Conservation (phyloP, 208 protist genomes). For the Wallacemonas sp. region DNA sequence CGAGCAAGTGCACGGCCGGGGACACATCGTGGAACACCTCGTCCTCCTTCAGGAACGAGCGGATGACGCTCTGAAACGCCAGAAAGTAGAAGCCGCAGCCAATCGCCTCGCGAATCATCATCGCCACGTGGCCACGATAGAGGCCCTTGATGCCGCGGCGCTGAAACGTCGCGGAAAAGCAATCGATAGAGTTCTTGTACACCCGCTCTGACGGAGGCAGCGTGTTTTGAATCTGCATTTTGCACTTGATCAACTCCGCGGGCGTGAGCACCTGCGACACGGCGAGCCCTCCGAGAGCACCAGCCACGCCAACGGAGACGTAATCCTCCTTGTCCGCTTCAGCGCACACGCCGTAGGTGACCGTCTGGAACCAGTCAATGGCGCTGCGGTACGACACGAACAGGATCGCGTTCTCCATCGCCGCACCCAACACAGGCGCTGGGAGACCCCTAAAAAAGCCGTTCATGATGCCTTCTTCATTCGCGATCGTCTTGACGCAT, state of each 20-base stretch:
- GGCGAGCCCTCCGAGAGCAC: slow-evolving; percentile 67
- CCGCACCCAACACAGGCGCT: slow-evolving; percentile 80
- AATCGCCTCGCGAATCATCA: slow-evolving; percentile 84
- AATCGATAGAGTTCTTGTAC: slow-evolving; percentile 86
- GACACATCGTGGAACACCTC: slow-evolving; percentile 77
- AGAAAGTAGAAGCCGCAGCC: slow-evolving; percentile 89
- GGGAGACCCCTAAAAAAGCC: slow-evolving; percentile 91
- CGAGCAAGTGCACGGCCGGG: slow-evolving; percentile 74
- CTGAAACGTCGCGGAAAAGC: slow-evolving; percentile 61
- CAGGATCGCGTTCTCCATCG: slow-evolving; percentile 81
- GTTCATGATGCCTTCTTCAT: slow-evolving; percentile 79
- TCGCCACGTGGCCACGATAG: slow-evolving; percentile 87
- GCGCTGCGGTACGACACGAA: slow-evolving; percentile 75
- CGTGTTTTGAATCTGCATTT: slow-evolving; percentile 93
- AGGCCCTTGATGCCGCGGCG: slow-evolving; percentile 71
- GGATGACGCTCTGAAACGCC: slow-evolving; percentile 79
- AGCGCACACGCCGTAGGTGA: slow-evolving; percentile 42
- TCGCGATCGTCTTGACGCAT: slow-evolving; percentile 72
- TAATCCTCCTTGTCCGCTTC: slow-evolving; percentile 74
- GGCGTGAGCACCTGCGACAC: slow-evolving; percentile 88
- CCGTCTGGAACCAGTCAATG: slow-evolving; percentile 52
- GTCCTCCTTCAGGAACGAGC: slow-evolving; percentile 58
- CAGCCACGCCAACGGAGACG: slow-evolving; percentile 53
- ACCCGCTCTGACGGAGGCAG: slow-evolving; percentile 62
- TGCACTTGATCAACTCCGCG: slow-evolving; percentile 91